Evolutionary conservation across 2,329 filamentous ascomycete genomes (phyloP).

Genomic region (Diplodia sapinea): DNA sequence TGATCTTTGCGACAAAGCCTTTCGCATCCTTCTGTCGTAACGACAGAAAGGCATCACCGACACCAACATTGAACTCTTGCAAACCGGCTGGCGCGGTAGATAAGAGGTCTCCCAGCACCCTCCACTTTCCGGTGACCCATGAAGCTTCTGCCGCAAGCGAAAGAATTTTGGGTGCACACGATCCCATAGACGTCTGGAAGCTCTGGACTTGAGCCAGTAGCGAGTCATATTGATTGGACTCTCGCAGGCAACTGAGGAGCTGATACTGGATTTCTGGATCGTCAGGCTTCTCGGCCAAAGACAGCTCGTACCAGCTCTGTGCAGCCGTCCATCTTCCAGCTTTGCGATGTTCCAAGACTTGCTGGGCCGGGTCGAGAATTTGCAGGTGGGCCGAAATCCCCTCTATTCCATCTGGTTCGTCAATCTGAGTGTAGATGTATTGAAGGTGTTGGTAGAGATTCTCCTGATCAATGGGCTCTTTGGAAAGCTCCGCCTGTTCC

Average conservation of each 20-base stretch:
- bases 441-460: conserved; percentile 79
- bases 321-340: conserved; percentile 92
- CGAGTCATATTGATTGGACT: conserved; percentile 93
- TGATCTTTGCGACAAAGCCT: conserved; percentile 64
- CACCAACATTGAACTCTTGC: conserved; percentile 80
- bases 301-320: conserved; percentile 96
- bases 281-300: conserved; percentile 77
- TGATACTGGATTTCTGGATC: conserved; percentile 81
- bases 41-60: conserved; percentile 71
- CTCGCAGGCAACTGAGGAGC: conserved; percentile 84
- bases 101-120: conserved; percentile 70
- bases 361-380: conserved; percentile 88
- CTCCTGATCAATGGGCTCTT: conserved; percentile 61
- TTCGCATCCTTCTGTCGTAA: conserved; percentile 60
- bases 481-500: conserved; percentile 52
- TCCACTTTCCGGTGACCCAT: conserved; percentile 87
- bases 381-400: conserved; percentile 88
- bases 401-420: conserved; percentile 95
- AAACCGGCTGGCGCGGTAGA: conserved; percentile 52
- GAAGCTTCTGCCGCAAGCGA: conserved; percentile 89
- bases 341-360: conserved; percentile 90
- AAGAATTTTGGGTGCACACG: conserved; percentile 59
- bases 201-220: conserved; percentile 85
- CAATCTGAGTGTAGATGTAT: conserved; percentile 94
- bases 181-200: conserved; percentile 58